A percentile compares a stretch with the other conserved stretches of the same genome.
Evolutionary conservation across 2,329 filamentous ascomycete species (phyloP).

Genomic region (Ceratocystis cacaofunesta): DNA sequence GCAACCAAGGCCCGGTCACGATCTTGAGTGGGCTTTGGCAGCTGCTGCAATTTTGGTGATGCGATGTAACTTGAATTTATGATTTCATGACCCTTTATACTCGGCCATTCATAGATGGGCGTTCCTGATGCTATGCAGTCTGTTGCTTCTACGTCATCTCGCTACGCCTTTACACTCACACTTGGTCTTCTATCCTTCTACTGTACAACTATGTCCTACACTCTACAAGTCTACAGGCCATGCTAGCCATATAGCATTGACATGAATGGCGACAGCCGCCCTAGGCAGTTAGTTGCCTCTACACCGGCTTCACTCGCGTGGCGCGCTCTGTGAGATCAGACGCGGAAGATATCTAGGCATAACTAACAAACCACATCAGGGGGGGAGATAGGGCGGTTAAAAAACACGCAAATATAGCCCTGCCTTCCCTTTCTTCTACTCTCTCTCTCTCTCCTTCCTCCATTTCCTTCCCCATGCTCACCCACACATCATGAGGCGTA

Average conservation of each 20-base stretch:
- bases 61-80: not conserved
- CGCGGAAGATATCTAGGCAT: conserved; percentile 3
- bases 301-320: not conserved
- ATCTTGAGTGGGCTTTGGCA: not conserved
- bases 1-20: conserved; percentile 11
- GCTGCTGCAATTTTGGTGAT: not conserved
- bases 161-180: not conserved
- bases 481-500: conserved; percentile 22
- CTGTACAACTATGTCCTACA: not conserved
- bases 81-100: not conserved
- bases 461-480: not conserved
- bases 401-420: not conserved
- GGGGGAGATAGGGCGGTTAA: not conserved
- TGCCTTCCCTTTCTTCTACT: not conserved
- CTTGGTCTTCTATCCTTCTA: not conserved
- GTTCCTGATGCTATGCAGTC: not conserved
- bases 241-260: not conserved
- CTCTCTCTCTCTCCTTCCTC: not conserved
- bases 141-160: not conserved
- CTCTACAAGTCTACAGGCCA: not conserved
- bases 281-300: not conserved
- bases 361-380: not conserved
- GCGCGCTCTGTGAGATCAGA: not conserved
- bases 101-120: not conserved
- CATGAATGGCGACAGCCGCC: not conserved